phyloP scores from a whole-genome alignment of 805 yeast species.

The Candida nonsorbophila region DNA sequence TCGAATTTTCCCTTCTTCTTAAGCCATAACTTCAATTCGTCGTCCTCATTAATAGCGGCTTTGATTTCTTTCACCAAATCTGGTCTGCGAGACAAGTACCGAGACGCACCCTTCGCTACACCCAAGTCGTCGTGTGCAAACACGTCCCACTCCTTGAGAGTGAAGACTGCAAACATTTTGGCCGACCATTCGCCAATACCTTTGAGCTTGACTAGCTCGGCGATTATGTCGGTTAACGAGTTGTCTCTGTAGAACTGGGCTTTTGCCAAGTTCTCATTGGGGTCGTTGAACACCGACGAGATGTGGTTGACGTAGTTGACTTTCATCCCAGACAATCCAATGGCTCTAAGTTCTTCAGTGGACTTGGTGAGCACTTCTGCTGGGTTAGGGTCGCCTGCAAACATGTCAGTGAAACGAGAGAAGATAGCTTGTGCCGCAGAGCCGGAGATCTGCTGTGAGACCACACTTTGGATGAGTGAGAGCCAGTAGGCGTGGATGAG shows the following conservation, averaged over 20 bases:
- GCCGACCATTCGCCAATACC: slow-evolving; percentile 88
- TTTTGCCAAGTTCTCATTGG: slow-evolving; percentile 24
- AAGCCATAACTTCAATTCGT: slow-evolving; percentile 21
- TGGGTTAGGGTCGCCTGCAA: slow-evolving; percentile 46
- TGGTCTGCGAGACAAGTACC: slow-evolving; percentile 54
- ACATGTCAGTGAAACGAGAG: slow-evolving; percentile 34
- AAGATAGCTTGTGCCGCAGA: slow-evolving; percentile 70
- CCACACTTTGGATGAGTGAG: slow-evolving; percentile 36
- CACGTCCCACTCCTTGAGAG: slow-evolving; percentile 59
- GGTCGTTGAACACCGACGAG: slow-evolving; percentile 45
- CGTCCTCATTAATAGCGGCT: slow-evolving; percentile 24
- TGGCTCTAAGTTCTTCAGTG: slow-evolving; percentile 47
- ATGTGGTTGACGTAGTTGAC: slow-evolving; percentile 55
- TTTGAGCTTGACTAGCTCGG: slow-evolving; percentile 48
- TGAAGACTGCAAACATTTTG: slow-evolving; percentile 77
- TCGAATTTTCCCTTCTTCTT: slow-evolving; percentile 33
- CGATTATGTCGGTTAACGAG: slow-evolving; percentile 41
- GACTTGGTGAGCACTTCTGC: slow-evolving; percentile 33
- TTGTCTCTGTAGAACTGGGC: slow-evolving; percentile 30
- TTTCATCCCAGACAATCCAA: slow-evolving; percentile 70
- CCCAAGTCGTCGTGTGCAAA: slow-evolving; percentile 82
- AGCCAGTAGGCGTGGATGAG: slow-evolving; percentile 30
- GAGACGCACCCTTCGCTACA: slow-evolving; percentile 72
- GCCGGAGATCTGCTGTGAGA: slow-evolving; percentile 76
- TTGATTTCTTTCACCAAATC: slow-evolving; percentile 42